Conservation (phyloP, 2,329 filamentous ascomycete species). For the Cordyceps cateniannulata region DNA sequence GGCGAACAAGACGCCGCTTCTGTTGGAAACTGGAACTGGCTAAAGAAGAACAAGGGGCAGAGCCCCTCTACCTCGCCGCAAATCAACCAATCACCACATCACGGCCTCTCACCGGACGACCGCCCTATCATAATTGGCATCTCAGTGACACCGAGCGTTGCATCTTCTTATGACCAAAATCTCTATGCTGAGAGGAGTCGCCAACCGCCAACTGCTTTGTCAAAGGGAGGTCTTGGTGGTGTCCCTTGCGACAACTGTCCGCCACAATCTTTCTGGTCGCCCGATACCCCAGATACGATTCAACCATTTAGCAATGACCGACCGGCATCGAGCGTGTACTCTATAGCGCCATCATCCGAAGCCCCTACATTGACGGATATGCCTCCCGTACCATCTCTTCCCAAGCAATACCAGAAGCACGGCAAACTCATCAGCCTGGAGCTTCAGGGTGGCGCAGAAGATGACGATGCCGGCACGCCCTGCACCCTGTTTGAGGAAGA, state of each 20-base stretch:
- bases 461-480: constrained; percentile 47
- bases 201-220: neutral
- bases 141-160: constrained; percentile 46
- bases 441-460: constrained; percentile 13
- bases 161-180: constrained; percentile 20
- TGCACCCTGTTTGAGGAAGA: constrained; percentile 68
- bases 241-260: constrained; percentile 23
- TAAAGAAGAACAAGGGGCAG: constrained; percentile 35
- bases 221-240: neutral
- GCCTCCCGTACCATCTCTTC: constrained; percentile 56
- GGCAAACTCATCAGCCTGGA: constrained; percentile 31
- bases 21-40: constrained; percentile 52
- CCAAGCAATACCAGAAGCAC: constrained; percentile 33
- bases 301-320: constrained; percentile 36
- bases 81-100: constrained; percentile 21
- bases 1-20: constrained; percentile 47
- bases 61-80: constrained; percentile 24
- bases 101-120: constrained; percentile 59
- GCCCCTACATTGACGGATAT: constrained; percentile 27
- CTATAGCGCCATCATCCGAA: constrained; percentile 40
- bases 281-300: constrained; percentile 50
- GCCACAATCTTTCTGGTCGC: constrained; percentile 51
- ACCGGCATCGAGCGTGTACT: constrained; percentile 55
- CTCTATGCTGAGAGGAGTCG: constrained; percentile 14
- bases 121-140: constrained; percentile 70